Conservation (phyloP, 805 yeast species). For the Kurtzmaniella fragi region DNA sequence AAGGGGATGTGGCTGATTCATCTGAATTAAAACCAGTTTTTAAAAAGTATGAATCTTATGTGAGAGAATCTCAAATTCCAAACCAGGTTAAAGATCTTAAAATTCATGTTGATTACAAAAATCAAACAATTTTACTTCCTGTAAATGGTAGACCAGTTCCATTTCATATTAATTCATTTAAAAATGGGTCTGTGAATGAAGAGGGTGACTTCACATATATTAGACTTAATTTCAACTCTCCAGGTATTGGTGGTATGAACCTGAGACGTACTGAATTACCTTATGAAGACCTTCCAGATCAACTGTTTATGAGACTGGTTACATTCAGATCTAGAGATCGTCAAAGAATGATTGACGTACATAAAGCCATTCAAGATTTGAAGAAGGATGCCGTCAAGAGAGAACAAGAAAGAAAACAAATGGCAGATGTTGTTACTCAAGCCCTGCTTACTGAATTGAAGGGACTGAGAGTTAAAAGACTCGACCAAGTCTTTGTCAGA, state of each 20-base stretch:
- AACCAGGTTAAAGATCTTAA: constrained; percentile 73
- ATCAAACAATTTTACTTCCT: constrained; percentile 87
- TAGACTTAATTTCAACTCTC: constrained; percentile 88
- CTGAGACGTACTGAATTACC: constrained; percentile 78
- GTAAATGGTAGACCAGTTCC: constrained; percentile 96
- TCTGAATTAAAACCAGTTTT: constrained; percentile 67
- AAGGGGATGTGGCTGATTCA: constrained; percentile 66
- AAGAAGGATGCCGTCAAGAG: constrained; percentile 88
- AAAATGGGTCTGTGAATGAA: constrained; percentile 90
- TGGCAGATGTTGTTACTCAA: constrained; percentile 93
- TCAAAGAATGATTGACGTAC: constrained; percentile 85
- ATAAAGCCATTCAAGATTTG: constrained; percentile 84
- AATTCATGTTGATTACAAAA: constrained; percentile 80
- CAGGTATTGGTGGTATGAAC: constrained; percentile 74
- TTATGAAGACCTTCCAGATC: constrained; percentile 82
- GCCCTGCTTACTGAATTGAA: constrained; percentile 79
- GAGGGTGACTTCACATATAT: constrained; percentile 93
- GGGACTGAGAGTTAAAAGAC: constrained; percentile 78
- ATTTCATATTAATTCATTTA: constrained; percentile 90
- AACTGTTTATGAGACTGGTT: constrained; percentile 79
- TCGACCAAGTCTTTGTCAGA: constrained; percentile 85
- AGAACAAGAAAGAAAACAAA: constrained; percentile 83
- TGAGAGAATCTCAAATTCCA: constrained; percentile 91
- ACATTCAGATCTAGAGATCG: constrained; percentile 87
- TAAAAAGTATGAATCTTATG: constrained; percentile 89